phyloP scores from a whole-genome alignment of 495 filamentous ascomycete genomes.

The Penicillium malachiteum region DNA sequence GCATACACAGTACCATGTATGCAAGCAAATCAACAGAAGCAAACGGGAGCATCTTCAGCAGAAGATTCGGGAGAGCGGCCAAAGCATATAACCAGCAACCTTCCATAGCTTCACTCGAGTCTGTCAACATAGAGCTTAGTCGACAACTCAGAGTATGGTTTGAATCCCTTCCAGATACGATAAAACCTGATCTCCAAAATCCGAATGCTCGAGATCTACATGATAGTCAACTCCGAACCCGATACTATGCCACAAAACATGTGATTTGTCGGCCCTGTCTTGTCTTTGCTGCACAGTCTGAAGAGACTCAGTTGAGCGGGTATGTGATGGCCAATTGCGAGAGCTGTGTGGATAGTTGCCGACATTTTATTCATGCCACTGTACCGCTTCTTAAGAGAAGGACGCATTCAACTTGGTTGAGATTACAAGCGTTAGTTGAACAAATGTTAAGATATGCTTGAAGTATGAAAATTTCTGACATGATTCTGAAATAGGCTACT shows the following conservation, averaged over 20 bases:
- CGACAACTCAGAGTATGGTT: conserved; percentile 19
- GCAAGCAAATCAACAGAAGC: conserved; percentile 5
- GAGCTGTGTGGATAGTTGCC: conserved; percentile 19
- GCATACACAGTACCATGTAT: conserved; percentile 19
- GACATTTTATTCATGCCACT: conserved; percentile 10
- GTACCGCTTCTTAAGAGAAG: conserved; percentile 12
- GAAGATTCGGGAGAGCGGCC: neutral
- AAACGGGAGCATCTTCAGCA: neutral
- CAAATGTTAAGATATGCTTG: neutral
- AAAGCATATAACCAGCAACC: neutral
- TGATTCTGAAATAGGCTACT: conserved; percentile 5
- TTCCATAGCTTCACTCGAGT: conserved; percentile 15
- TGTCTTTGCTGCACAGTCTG: conserved; percentile 13
- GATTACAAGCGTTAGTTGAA: conserved; percentile 18
- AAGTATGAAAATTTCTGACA: neutral
- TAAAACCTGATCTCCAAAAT: conserved; percentile 13
- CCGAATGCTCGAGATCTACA: conserved; percentile 6
- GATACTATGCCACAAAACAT: conserved; percentile 19
- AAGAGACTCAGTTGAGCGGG: conserved; percentile 4
- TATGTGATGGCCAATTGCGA: conserved; percentile 16
- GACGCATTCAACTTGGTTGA: conserved; percentile 17
- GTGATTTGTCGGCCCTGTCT: conserved; percentile 22
- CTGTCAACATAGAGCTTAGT: conserved; percentile 14
- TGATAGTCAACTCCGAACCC: conserved; percentile 16
- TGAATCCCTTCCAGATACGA: conserved; percentile 8